Conservation (phyloP, 2,329 filamentous ascomycete species). For the Chalaropsis thielavioides region DNA sequence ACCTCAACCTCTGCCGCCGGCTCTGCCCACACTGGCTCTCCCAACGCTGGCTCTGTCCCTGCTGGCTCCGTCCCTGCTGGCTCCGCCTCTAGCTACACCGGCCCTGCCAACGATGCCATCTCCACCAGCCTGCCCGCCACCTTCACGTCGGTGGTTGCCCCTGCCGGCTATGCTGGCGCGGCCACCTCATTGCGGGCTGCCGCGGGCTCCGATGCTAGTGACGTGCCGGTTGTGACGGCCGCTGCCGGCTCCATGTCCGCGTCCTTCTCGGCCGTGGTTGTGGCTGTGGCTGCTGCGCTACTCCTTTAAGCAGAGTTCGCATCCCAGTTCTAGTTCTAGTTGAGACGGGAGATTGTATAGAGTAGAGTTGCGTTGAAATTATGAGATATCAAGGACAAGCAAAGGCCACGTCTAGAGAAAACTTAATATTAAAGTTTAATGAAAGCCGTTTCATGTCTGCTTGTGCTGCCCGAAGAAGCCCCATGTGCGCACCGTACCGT, state of each 20-base stretch:
- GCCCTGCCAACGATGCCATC: background rate
- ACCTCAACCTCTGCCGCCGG: background rate
- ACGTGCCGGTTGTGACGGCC: constrained; percentile 1
- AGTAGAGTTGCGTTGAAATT: background rate
- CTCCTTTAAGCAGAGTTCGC: background rate
- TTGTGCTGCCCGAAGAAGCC: too few relatives aligned
- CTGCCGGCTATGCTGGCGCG: background rate
- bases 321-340: background rate
- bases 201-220: background rate
- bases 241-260: background rate
- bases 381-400: background rate
- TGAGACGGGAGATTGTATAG: background rate
- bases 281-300: background rate
- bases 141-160: background rate
- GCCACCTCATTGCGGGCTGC: background rate
- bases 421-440: constrained; percentile 2
- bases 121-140: background rate
- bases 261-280: background rate
- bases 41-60: background rate
- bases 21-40: background rate
- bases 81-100: background rate
- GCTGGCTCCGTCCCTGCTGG: background rate
- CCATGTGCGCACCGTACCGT: too few relatives aligned
- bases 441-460: background rate
- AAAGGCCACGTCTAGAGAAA: background rate